These are phyloP conservation scores for Aureobasidium sp. DNA, from an alignment of 2,329 filamentous ascomycete genomes.

Conservation along the genomic window DNA sequence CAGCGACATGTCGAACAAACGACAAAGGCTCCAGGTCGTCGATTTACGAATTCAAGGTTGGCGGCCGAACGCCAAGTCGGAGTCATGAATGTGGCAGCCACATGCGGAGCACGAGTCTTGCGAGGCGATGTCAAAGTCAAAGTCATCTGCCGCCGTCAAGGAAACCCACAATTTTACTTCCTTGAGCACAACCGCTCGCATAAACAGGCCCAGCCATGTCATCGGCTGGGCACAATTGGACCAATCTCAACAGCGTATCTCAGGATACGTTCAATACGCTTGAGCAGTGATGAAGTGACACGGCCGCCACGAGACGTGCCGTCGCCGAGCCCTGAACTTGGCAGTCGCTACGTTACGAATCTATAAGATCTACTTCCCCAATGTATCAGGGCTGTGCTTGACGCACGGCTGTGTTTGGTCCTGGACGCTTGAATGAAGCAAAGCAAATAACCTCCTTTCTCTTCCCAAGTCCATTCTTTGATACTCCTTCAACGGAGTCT, in stretches of 20 bases:
- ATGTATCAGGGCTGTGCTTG: constrained; percentile 11
- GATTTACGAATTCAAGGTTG: background rate
- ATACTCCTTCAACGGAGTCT: constrained; percentile 8
- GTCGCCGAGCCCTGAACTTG: background rate
- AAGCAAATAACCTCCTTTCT: constrained; percentile 1
- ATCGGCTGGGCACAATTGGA: background rate
- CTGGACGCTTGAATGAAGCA: background rate
- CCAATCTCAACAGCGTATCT: background rate
- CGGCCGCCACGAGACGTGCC: background rate
- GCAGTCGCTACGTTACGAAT: constrained; percentile 5
- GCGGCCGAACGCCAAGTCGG: background rate
- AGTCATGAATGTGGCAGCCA: constrained; percentile 7
- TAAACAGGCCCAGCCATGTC: constrained; percentile 1
- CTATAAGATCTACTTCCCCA: constrained; percentile 9
- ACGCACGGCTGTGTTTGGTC: constrained; percentile 6
- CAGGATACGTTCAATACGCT: background rate
- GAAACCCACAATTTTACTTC: background rate
- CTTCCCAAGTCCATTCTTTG: background rate
- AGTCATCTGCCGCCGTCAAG: background rate
- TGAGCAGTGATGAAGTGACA: background rate
- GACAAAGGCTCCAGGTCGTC: background rate
- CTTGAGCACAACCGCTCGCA: background rate
- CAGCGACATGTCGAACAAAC: background rate
- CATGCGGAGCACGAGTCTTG: constrained; percentile 2
- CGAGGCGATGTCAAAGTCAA: background rate